Conservation (phyloP, 257 asterid genomes). For the Euphrasia confusa region DNA sequence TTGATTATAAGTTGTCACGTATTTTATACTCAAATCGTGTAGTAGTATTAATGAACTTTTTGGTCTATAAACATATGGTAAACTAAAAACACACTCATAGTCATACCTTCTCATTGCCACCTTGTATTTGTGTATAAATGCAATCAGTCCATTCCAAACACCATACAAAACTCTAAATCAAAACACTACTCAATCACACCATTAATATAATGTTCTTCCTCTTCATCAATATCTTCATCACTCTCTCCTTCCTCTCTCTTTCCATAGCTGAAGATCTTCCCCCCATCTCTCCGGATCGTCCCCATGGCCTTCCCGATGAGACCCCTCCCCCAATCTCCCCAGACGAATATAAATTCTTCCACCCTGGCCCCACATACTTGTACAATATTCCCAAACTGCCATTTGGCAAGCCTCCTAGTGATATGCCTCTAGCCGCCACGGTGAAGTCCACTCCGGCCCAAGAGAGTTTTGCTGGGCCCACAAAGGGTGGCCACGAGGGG, state of each 20-base stretch:
- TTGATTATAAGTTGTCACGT: no score
- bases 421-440: constrained; percentile 41
- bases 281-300: constrained; percentile 22
- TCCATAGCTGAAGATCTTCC: constrained; percentile 32
- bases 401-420: neutral
- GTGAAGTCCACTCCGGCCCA: constrained; percentile 39
- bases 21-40: no score
- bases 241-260: constrained; percentile 21
- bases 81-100: no score
- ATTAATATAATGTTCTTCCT: constrained; percentile 35
- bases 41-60: no score
- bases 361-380: constrained; percentile 24
- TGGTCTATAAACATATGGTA: no score
- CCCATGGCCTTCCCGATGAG: constrained; percentile 33
- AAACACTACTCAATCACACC: neutral
- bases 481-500: neutral
- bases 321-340: constrained; percentile 35
- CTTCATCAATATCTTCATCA: constrained; percentile 3
- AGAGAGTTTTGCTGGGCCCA: constrained; percentile 2
- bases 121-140: neutral
- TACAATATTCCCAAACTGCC: no score
- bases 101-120: neutral
- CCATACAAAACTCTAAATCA: neutral
- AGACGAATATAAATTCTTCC: constrained; percentile 37
- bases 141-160: neutral